Evolutionary conservation across 768 basidiomycete species (phyloP), one percentile per base, ranked within the genome.

Genomic region (Pluteus cervinus): DNA sequence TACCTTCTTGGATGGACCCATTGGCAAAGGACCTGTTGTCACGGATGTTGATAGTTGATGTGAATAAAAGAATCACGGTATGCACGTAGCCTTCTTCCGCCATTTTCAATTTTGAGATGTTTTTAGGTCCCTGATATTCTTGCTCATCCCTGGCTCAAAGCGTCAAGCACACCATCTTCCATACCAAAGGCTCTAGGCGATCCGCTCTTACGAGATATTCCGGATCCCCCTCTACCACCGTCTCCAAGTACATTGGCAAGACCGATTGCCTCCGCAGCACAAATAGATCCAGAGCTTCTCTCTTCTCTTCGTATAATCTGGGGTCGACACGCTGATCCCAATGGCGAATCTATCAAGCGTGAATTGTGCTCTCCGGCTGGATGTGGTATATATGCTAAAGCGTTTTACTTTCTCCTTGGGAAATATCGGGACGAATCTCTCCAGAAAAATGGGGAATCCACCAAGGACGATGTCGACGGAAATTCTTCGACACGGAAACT

Each of bases 21-120:
- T 69, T 82, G 41, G 92, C 91, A 1, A 79, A 77, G 55, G 86
- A 98, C 56, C 70, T 98, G 15, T 67, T 98, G 26, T 62, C 71
- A 21, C 75, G 81, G 17, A 97, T 98, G 91, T 73, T 98, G 23
- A 77, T 89, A 18, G 86, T 93, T 9, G 84, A 97, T 44, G 84
- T 86, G 7, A 68, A 72, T 36, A 66, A 71, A 53, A 68, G 93
- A 15, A 92, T 96, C 44, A 81, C 81, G 23, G 93, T 93, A 51
- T 37, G 76, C 58, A n/a, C 29, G 7, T 24, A 9, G 22, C 17
- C 17, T 49, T 7, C 37, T 38, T 43, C 11, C 18, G 17, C 33
- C 21, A 30, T 29, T 18, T 7, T 28, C 26, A 41, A 16, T 20
- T 20, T 33, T 33, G 3, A 41, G 14, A 23, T 44, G 4, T 28